A percentile compares a stretch with the other conserved stretches of the same genome.
These are phyloP conservation scores for Westerdykella sp. DNA, from an alignment of 2,329 filamentous ascomycete species.

Conservation along the genomic window DNA sequence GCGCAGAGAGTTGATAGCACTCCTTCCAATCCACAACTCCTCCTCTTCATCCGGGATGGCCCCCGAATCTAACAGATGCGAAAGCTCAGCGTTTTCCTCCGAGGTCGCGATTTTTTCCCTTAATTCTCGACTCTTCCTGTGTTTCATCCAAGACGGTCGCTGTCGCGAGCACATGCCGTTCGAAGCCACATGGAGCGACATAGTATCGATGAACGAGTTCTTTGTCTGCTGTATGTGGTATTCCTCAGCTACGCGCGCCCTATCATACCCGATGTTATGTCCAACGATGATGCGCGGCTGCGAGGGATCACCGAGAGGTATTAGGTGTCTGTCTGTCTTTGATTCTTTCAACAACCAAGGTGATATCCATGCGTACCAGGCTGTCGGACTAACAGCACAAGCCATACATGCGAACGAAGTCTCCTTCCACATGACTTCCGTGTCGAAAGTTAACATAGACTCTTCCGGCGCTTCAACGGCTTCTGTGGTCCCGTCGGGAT, in stretches of 20 bases:
- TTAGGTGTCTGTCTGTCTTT: constrained; percentile 67
- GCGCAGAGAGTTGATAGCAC: constrained; percentile 87
- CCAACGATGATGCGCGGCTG: constrained; percentile 75
- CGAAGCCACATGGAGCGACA: constrained; percentile 95
- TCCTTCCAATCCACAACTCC: constrained; percentile 90
- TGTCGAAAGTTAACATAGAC: constrained; percentile 83
- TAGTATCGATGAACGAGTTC: constrained; percentile 89
- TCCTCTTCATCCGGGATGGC: constrained; percentile 75
- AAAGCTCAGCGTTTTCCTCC: constrained; percentile 64
- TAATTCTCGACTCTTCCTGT: constrained; percentile 81
- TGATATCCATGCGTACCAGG: constrained; percentile 97
- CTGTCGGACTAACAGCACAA: constrained; percentile 78
- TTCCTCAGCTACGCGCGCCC: constrained; percentile 81
- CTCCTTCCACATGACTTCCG: constrained; percentile 93
- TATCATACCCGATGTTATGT: constrained; percentile 93
- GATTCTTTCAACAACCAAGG: constrained; percentile 89
- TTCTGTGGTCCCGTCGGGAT: constrained; percentile 65
- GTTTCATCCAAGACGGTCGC: constrained; percentile 94
- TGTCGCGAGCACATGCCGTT: constrained; percentile 99
- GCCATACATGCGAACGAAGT: constrained; percentile 94
- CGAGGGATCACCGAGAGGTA: constrained; percentile 74
- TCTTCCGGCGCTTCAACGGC: constrained; percentile 71
- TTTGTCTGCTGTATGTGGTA: constrained; percentile 76
- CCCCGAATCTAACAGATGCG: constrained; percentile 61
- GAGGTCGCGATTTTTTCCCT: constrained; percentile 71